phyloP scores from a whole-genome alignment of 192 early-diverging fungal species.

The Neocallimastix lanati region DNA sequence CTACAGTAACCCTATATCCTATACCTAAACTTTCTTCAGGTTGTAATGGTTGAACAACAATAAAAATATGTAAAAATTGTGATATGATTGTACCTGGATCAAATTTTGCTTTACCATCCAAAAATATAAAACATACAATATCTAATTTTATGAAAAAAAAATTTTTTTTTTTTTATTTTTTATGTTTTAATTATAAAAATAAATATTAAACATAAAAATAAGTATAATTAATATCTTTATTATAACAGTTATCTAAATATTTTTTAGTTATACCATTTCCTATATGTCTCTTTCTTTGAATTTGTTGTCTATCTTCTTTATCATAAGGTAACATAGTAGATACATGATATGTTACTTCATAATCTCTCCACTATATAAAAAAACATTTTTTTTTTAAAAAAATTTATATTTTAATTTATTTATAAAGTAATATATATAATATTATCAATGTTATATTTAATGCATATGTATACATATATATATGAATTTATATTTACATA shows the following conservation, averaged over 20 bases:
- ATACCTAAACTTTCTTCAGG: background rate
- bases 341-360: slow-evolving; percentile 25
- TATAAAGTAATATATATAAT: no score
- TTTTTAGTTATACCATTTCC: slow-evolving; percentile 24
- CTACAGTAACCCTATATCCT: slow-evolving; percentile 15
- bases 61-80: slow-evolving; percentile 25
- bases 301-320: slow-evolving; percentile 19
- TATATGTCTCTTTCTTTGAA: slow-evolving; percentile 26
- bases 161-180: no score
- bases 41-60: slow-evolving; percentile 12
- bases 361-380: slow-evolving; percentile 12
- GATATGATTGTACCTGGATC: slow-evolving; percentile 16
- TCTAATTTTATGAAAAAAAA: no score
- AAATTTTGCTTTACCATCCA: slow-evolving; percentile 15
- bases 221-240: no score
- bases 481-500: no score
- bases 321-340: slow-evolving; percentile 20
- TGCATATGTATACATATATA: no score
- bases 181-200: no score
- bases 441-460: no score
- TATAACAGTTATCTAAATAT: no score
- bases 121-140: slow-evolving; percentile 19
- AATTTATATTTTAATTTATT: no score
- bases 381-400: background rate
- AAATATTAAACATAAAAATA: no score